Base-by-base conservation (phyloP, 2,329 filamentous ascomycete species). In the Aspergillus pseudoglaucus region DNA sequence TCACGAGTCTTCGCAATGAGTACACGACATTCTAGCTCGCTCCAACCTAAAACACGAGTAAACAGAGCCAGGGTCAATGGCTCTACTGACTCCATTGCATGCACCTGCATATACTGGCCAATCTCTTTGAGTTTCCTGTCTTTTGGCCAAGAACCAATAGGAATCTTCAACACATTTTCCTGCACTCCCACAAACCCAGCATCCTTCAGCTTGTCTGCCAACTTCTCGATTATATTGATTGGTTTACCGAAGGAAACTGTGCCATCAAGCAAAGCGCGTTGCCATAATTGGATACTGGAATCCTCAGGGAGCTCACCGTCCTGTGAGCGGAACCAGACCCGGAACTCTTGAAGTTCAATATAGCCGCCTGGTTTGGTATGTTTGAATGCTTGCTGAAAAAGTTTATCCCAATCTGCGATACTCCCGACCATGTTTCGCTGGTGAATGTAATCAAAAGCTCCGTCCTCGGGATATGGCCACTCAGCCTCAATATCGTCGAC, bases 121-220 rank as follows among this genome's bases (percentile, higher is more conserved):
- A 79, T 57, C 44, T 63, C 54, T 45, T 66, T 63, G 32, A 65
- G 48, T 6, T 50, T 30, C 10, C 52, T 48, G 37, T 66, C 60
- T 39, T 53, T 62, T 1, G 59, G 53, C 65, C 64, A 67, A 6
- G 56, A 46, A 2, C 64, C 64, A 14, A 68, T 47, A 2, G 61
- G 61, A 2, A 64, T 51, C 50, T 59, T 59, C 39, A 51, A 55
- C 6, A 60, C 46, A 9, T 63, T 46, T 25, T 65, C 58, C 1
- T 58, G 53, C 3, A 66, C 47, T 42, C 65, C 62, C 18, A 59
- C 56, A 46, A 69, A 69, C 0, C 66, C 66, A 3, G 62, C 64
- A 20, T 57, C 54, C 32, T 57, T 55, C 50, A 67, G 55, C 52
- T 54, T 57, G 42, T 53, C 42, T 37, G 58, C 59, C 38, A 63